phyloP scores from a whole-genome alignment of 768 basidiomycete species.

The Mycena belliarum region DNA sequence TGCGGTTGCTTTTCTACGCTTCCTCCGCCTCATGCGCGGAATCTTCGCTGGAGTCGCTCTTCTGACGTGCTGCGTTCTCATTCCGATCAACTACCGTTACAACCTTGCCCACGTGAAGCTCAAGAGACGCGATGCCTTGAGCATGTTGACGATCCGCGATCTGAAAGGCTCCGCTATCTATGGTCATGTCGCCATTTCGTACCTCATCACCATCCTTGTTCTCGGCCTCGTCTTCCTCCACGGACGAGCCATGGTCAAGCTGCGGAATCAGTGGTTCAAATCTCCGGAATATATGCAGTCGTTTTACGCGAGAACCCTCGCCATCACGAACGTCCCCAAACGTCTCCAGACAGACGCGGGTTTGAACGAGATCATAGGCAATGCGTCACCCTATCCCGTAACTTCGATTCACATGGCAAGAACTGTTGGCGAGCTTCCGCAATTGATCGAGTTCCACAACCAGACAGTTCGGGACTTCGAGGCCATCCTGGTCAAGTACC shows the following conservation, averaged over 20 bases:
- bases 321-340: slow-evolving; percentile 67
- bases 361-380: slow-evolving; percentile 56
- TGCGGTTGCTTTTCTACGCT: slow-evolving; percentile 90
- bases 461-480: slow-evolving; percentile 76
- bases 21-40: slow-evolving; percentile 80
- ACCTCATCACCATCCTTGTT: slow-evolving; percentile 62
- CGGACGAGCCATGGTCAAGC: slow-evolving; percentile 64
- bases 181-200: slow-evolving; percentile 70
- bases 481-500: slow-evolving; percentile 69
- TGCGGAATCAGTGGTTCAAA: slow-evolving; percentile 74
- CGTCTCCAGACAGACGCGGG: slow-evolving; percentile 73
- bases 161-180: slow-evolving; percentile 62
- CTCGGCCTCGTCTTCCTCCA: slow-evolving; percentile 61
- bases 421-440: slow-evolving; percentile 71
- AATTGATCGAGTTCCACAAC: slow-evolving; percentile 78
- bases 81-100: slow-evolving; percentile 44
- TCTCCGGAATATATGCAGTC: slow-evolving; percentile 71
- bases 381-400: slow-evolving; percentile 68
- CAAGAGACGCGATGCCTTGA: slow-evolving; percentile 48
- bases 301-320: slow-evolving; percentile 81
- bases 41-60: slow-evolving; percentile 66
- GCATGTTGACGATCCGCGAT: slow-evolving; percentile 72
- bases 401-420: slow-evolving; percentile 74
- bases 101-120: slow-evolving; percentile 49
- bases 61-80: slow-evolving; percentile 67